A percentile compares a stretch with the other conserved stretches of the same genome.
Conservation (phyloP, 495 filamentous ascomycete genomes). For the Cladorrhinum samala region DNA sequence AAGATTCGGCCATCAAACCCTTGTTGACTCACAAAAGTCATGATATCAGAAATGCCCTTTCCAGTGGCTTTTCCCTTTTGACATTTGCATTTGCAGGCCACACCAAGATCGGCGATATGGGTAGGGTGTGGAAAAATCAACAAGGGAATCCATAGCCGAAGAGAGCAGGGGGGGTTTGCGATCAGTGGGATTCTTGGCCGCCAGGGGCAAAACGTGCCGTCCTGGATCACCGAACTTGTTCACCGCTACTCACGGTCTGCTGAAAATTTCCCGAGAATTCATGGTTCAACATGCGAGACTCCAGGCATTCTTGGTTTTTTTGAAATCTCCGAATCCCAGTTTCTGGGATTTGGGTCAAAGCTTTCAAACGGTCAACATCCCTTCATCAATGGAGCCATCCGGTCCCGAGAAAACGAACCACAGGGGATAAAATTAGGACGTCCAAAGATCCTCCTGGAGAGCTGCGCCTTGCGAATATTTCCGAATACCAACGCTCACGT, state of each 20-base stretch:
- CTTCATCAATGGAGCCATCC: not conserved
- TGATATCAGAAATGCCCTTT: no score
- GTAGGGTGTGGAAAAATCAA: constrained; percentile 4
- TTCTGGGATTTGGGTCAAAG: not conserved
- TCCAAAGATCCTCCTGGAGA: not conserved
- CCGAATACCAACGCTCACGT: not conserved
- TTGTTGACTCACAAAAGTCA: not conserved
- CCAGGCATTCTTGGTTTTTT: not conserved
- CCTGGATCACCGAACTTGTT: constrained; percentile 9
- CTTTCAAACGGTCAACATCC: not conserved
- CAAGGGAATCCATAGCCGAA: not conserved
- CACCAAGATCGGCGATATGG: constrained; percentile 4
- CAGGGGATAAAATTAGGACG: not conserved
- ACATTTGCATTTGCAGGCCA: not conserved
- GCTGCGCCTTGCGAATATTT: not conserved
- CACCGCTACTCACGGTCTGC: constrained; percentile 13
- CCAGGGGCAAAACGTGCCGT: constrained; percentile 14
- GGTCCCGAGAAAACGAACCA: not conserved
- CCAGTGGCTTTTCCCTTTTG: not conserved
- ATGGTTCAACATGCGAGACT: not conserved
- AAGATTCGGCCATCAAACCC: not conserved
- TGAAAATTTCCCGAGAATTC: not conserved
- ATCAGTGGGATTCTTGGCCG: constrained; percentile 15
- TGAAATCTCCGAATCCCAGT: not conserved
- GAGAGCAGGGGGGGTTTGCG: not conserved